phyloP scores from a whole-genome alignment of 2,329 filamentous ascomycete genomes.

The Laburnicola sp. region DNA sequence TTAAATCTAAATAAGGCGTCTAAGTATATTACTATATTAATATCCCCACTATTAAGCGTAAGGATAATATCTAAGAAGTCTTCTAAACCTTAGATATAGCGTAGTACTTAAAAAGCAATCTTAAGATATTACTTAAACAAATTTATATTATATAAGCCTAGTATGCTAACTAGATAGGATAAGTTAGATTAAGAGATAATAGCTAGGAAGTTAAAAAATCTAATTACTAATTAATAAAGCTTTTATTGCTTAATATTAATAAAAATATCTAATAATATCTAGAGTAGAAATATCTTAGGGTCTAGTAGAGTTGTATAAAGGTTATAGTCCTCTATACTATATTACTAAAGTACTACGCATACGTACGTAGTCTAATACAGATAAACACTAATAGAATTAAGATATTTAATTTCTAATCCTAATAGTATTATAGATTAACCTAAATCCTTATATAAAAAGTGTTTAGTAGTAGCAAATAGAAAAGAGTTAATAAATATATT shows the following conservation, averaged over 20 bases:
- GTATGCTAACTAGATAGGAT: slow-evolving; percentile 5
- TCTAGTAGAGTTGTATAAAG: slow-evolving; percentile 3
- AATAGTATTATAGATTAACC: slow-evolving; percentile 3
- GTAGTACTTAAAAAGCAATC: neutral
- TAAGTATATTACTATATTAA: slow-evolving; percentile 7
- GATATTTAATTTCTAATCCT: slow-evolving; percentile 9
- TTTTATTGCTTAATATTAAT: slow-evolving; percentile 1
- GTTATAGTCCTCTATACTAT: slow-evolving; percentile 9
- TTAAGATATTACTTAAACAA: slow-evolving; percentile 1
- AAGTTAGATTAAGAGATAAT: slow-evolving; percentile 4
- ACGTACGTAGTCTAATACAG: slow-evolving; percentile 8
- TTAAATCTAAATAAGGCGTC: slow-evolving; percentile 11
- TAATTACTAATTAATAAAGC: slow-evolving; percentile 6
- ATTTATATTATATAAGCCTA: slow-evolving; percentile 8
- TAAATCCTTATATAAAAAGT: slow-evolving; percentile 14
- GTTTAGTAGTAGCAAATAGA: neutral
- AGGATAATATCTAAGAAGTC: neutral
- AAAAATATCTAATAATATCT: neutral
- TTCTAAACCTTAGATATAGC: slow-evolving; percentile 1
- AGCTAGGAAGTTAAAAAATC: slow-evolving; percentile 14
- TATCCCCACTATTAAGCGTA: neutral
- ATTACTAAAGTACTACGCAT: neutral
- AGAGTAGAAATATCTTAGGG: slow-evolving; percentile 3
- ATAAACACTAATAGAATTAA: neutral
- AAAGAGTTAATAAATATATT: neutral